phyloP scores from a whole-genome alignment of 495 filamentous ascomycete species.

The Neurospora sp. region DNA sequence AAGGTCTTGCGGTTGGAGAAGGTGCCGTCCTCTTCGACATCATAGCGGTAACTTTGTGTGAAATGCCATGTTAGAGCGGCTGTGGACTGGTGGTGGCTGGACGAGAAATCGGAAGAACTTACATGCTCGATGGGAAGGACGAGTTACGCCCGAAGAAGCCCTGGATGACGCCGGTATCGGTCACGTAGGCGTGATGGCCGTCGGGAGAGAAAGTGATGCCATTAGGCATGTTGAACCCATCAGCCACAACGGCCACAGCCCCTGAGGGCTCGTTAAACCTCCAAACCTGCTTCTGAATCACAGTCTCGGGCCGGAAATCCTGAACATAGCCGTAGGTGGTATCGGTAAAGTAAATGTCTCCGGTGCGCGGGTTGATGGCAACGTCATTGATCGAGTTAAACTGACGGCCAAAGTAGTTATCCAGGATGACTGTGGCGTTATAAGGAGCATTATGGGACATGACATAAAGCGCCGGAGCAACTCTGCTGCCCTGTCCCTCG shows the following conservation, averaged over 20 bases:
- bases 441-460: conserved; percentile 40
- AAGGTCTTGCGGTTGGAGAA: conserved; percentile 42
- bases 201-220: conserved; percentile 48
- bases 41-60: conserved; percentile 29
- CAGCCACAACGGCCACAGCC: conserved; percentile 41
- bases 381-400: conserved; percentile 56
- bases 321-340: conserved; percentile 51
- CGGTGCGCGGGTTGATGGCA: conserved; percentile 39
- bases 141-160: conserved; percentile 32
- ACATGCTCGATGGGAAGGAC: conserved; percentile 29
- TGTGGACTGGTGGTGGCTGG: background rate
- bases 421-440: conserved; percentile 40
- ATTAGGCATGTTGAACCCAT: conserved; percentile 47
- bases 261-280: conserved; percentile 39
- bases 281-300: conserved; percentile 48
- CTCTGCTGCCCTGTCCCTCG: conserved; percentile 38
- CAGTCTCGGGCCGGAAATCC: conserved; percentile 42
- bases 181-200: conserved; percentile 42
- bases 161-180: conserved; percentile 42
- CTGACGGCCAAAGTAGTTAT: conserved; percentile 46
- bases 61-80: background rate
- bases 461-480: conserved; percentile 30
- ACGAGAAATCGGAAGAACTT: conserved; percentile 1
- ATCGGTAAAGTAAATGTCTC: conserved; percentile 55
- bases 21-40: conserved; percentile 31